Evolutionary conservation across 768 basidiomycete genomes (phyloP), one percentile per base, ranked within the genome.

Genomic region (Rhizopogon vesiculosus): DNA sequence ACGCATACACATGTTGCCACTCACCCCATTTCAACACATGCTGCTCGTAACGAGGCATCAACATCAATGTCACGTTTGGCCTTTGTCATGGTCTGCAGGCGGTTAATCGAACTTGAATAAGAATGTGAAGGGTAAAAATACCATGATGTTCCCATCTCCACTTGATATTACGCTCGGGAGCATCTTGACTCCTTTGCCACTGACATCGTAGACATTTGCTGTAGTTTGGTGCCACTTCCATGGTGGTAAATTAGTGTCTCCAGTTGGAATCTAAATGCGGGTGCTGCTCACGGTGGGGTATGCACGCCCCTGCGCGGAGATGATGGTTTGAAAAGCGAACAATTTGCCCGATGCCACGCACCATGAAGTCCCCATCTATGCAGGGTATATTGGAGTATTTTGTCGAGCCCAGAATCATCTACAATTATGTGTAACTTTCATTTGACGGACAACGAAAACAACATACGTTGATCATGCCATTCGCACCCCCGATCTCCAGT

Each of bases 21-120:
- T 39, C 51, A 71, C 66, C 82, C 82, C 78, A 84, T 77, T 59
- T 79, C 77, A 13, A 78, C 70, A 31, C 78, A 78, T 5, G 75
- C 78, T 0, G 76, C 74, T 3, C 81, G 74, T 61, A 80, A 69
- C 25, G 73, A 61, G 0, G 71, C 64, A 59, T 82, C 81, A 3
- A 79, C 72, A n/a, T 74, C 69, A 31, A 65, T 61, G 19, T 77
- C 73, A 49, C 69, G 71, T 56, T 75, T 79, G 3, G 72, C 77
- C 49, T 72, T 76, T 42, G 74, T 74, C 65, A 82, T 74, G 31
- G 77, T 57, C 68, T 69, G 41, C 19, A 31, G 40, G 43, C 49
- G 51, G 55, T 55, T 51, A 61, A 65, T 39, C 39, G 15, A 55
- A 31, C 19, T 38, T 16, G 22, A 38, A 19, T 38, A 8, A 16